These are phyloP conservation scores for Naganishia vaughanmartiniae DNA, from an alignment of 768 basidiomycete genomes.

Conservation along the genomic window DNA sequence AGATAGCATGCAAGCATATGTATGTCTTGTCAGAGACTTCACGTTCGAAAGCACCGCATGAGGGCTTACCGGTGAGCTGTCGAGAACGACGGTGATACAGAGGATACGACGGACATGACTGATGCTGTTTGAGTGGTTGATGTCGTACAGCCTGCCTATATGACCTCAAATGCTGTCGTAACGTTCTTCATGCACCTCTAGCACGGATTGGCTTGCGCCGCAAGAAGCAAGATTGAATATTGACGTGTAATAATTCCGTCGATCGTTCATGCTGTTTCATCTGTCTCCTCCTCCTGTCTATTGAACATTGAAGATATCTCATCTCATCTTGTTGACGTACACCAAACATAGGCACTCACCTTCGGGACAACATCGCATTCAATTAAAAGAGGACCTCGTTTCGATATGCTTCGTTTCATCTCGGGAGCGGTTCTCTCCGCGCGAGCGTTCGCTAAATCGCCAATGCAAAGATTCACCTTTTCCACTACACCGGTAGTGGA, in stretches of 20 bases:
- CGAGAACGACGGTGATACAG: conserved; percentile 30
- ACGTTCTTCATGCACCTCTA: neutral
- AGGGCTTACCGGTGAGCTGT: conserved; percentile 27
- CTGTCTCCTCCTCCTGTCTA: neutral
- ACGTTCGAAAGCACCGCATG: no score
- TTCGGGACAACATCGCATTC: neutral
- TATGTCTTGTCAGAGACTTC: neutral
- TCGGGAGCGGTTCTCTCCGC: conserved; percentile 10
- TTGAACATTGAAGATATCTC: neutral
- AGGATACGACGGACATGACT: conserved; percentile 17
- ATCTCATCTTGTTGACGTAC: neutral
- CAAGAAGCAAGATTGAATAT: neutral
- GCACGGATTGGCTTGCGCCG: neutral
- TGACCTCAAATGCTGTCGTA: neutral
- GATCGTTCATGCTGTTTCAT: neutral
- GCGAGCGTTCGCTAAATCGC: conserved; percentile 33
- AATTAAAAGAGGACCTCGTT: neutral
- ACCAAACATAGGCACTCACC: neutral
- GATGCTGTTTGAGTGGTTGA: neutral
- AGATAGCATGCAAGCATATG: neutral
- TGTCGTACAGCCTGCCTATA: neutral
- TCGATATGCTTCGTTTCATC: neutral
- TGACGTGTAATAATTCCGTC: neutral
- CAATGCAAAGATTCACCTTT: conserved; percentile 18
- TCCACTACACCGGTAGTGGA: conserved; percentile 31